Base-by-base conservation (phyloP, 2,329 filamentous ascomycete species). In the Colletotrichum sublineola region DNA sequence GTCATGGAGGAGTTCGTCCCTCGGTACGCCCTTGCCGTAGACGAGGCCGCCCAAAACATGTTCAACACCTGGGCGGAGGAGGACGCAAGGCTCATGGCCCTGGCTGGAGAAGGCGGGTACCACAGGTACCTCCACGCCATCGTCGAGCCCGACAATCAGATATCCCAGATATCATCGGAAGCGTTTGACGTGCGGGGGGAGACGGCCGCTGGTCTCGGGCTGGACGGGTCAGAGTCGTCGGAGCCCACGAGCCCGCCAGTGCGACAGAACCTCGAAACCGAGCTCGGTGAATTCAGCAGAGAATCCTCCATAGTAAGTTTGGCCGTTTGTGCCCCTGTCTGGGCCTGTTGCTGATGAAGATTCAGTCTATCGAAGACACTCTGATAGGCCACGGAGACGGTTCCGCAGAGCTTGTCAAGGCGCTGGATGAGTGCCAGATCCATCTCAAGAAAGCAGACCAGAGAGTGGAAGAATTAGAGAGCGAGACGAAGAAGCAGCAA, bases 31-130 rank as follows among this genome's bases (percentile, higher is more conserved):
- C 31, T 53, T 15, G 65, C 53, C 36, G 38, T 24, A 29, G 58
- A 63, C 1, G 48, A 63, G 31, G 65, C 42, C 20, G 24, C 14
- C 18, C 2, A 7, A 8, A 24, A 61, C 29, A 2, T 53, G 29
- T 9, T 55, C 33, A 57, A n/a, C 40, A 40, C 11, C 42, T 50
- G 52, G 63, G 9, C 12, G 20, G 56, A 50, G 5, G 68, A 63
- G 52, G 68, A 71, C 3, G 63, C 53, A 18, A 44, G 14, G 7
- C 33, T 71, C 31, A 18, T 36, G 29, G 52, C 36, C 38, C 24
- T 71, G 38, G 24, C 8, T 7, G 52, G 36, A 5, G 38, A 38
- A 24, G 57, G 50, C 36, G 63, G 48, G 3, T 71, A 56, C 12
- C 48, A n/a, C 6, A 7, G 8, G 12, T 68, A 71, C 33, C 15